Percentiles rank a stretch among this genome's conserved stretches.
phyloP scores from a whole-genome alignment of 2,329 filamentous ascomycete genomes.

The Ceratocystis destructans region DNA sequence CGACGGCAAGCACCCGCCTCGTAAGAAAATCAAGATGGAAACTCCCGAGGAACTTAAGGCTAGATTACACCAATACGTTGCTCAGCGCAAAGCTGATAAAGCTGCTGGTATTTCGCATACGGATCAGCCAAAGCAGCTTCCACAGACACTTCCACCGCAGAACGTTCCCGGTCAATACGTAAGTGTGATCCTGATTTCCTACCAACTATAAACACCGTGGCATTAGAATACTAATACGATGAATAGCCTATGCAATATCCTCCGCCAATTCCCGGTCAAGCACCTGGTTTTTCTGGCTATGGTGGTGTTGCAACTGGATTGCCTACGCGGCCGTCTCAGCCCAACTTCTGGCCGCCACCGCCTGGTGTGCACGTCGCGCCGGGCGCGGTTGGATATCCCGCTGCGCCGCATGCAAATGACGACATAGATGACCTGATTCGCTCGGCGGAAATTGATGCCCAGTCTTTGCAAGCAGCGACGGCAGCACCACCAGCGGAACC shows the following conservation, averaged over 20 bases:
- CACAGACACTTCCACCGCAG: conserved; percentile 3
- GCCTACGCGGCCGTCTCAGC: conserved; percentile 30
- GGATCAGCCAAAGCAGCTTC: not conserved
- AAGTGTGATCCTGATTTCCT: not conserved
- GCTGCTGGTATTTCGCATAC: conserved; percentile 27
- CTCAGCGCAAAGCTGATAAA: conserved; percentile 48
- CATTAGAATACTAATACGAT: conserved; percentile 11
- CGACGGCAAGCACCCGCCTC: conserved; percentile 47
- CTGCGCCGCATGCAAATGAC: conserved; percentile 31
- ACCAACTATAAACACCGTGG: not conserved
- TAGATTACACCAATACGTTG: conserved; percentile 63
- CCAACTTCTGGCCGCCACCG: conserved; percentile 13
- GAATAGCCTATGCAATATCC: conserved; percentile 15
- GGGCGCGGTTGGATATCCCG: conserved; percentile 24
- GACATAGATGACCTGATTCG: conserved; percentile 53
- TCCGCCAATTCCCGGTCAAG: conserved; percentile 23
- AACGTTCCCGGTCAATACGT: conserved; percentile 13
- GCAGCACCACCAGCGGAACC: conserved; percentile 22
- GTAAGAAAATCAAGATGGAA: conserved; percentile 61
- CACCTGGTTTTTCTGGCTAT: conserved; percentile 16
- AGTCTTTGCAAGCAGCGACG: conserved; percentile 25
- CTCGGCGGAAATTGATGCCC: conserved; percentile 49
- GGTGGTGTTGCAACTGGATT: conserved; percentile 29
- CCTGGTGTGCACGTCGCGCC: conserved; percentile 18
- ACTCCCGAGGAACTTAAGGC: conserved; percentile 64